Evolutionary conservation across 2,329 filamentous ascomycete genomes (phyloP), one percentile per base, ranked within the genome.

Genomic region (Leptosphaerulina australis): DNA sequence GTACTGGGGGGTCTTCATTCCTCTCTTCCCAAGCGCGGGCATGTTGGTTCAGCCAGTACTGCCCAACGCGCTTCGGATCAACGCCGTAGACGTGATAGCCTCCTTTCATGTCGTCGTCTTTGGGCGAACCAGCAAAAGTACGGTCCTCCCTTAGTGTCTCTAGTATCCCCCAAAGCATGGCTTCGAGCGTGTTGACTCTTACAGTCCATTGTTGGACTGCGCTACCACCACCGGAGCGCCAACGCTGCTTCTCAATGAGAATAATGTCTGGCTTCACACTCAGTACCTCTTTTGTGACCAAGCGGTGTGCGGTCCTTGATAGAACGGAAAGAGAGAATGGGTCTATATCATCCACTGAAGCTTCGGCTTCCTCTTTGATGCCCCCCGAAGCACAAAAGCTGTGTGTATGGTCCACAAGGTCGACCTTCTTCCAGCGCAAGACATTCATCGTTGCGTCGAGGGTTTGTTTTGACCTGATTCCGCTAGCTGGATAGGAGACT

Each of bases 181-280:
- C 84, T 70, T 95, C 90, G 17, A 95, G 81, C 63, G 88, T 86
- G 59, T 93, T 93, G 7, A 95, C 90, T 1, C 89, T 79, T 30
- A 94, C 69, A 3, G 90, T 93, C 90, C 90, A 95, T 72, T 95
- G 89, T 52, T 86, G 83, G 1, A 95, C 84, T 0, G 84, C 81
- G 0, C 82, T 74, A 0, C 76, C 79, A 7, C 87, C 83, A n/a
- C 79, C 81, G 2, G 84, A 86, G 2, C 90, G 85, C 67, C 77
- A 86, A 9, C 84, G 78, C 58, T 87, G 84, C 1, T 82, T 77
- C 62, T 87, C 84, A 49, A 95, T 91, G 1, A 94, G 76, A 22
- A 95, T 77, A 43, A 88, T 81, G 3, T 84, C 85, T 0, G 90
- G 89, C 0, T 77, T 69, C 46, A 85, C 78, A 3, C 63, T 59